Percentiles rank a stretch among this genome's conserved stretches.
These are phyloP conservation scores for Leccinum ochraceum DNA, from an alignment of 768 basidiomycete genomes.

Conservation along the genomic window DNA sequence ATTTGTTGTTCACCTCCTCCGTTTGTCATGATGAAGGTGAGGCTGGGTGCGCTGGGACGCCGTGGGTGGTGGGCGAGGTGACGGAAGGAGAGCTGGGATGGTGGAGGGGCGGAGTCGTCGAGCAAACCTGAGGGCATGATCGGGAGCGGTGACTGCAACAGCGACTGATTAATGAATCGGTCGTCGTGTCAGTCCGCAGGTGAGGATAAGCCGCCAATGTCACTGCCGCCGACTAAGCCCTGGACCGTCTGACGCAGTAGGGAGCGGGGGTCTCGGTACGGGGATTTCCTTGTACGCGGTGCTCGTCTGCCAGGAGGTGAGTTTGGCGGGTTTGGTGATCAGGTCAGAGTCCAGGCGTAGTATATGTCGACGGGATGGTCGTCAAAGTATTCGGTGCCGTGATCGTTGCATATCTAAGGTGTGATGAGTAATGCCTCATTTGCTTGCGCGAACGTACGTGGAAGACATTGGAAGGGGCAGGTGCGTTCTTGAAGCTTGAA, in stretches of 20 bases:
- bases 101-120: conserved; percentile 57
- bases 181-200: too few relatives aligned
- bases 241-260: too few relatives aligned
- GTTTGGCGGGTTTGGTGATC: conserved; percentile 14
- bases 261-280: too few relatives aligned
- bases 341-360: conserved; percentile 52
- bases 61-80: conserved; percentile 46
- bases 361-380: conserved; percentile 56
- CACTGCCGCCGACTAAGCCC: too few relatives aligned
- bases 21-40: conserved; percentile 57
- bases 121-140: conserved; percentile 47
- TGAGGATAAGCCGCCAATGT: too few relatives aligned
- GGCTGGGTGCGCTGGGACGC: conserved; percentile 48
- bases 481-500: neutral
- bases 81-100: conserved; percentile 58
- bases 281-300: too few relatives aligned
- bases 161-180: too few relatives aligned
- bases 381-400: conserved; percentile 74
- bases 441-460: conserved; percentile 36
- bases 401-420: conserved; percentile 87
- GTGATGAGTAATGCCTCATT: conserved; percentile 52
- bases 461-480: conserved; percentile 21
- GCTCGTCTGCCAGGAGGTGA: too few relatives aligned
- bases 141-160: conserved; percentile 42
- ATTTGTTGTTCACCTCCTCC: conserved; percentile 43